Conservation (phyloP, 2,329 filamentous ascomycete genomes). For the Fusarium sp. region DNA sequence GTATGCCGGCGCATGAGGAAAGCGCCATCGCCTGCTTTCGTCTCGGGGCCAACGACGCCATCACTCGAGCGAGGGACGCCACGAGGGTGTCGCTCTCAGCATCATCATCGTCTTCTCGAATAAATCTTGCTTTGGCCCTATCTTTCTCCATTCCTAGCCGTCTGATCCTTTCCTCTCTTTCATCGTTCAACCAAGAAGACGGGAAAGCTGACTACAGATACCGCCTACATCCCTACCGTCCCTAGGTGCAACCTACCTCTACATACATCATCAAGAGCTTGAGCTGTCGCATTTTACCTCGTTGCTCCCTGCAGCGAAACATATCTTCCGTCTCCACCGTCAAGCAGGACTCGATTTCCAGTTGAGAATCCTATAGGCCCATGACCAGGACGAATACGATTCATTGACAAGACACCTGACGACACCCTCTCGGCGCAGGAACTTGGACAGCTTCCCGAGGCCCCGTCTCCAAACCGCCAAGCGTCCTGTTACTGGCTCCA, state of each 20-base stretch:
- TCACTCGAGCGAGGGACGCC: slow-evolving; percentile 24
- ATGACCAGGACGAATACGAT: slow-evolving; percentile 14
- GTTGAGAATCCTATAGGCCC: slow-evolving; percentile 17
- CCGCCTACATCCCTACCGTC: slow-evolving; percentile 8
- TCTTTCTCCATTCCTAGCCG: not conserved
- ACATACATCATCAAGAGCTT: slow-evolving; percentile 14
- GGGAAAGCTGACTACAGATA: not conserved
- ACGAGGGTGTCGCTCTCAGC: slow-evolving; percentile 27
- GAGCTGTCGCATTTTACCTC: not conserved
- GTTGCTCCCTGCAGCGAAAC: slow-evolving; percentile 22
- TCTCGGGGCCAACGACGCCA: slow-evolving; percentile 36
- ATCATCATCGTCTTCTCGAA: slow-evolving; percentile 36
- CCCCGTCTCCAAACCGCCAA: slow-evolving; percentile 7
- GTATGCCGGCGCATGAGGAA: slow-evolving; percentile 34
- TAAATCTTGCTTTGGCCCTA: slow-evolving; percentile 39
- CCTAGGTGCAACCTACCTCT: slow-evolving; percentile 7
- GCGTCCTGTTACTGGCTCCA: slow-evolving; percentile 10
- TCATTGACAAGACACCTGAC: slow-evolving; percentile 20
- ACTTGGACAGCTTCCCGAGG: slow-evolving; percentile 16
- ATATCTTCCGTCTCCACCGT: slow-evolving; percentile 21
- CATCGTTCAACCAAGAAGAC: not conserved
- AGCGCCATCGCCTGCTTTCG: slow-evolving; percentile 23
- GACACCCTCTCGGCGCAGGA: slow-evolving; percentile 21
- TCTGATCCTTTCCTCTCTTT: not conserved
- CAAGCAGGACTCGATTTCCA: slow-evolving; percentile 18